phyloP scores from a whole-genome alignment of 106 monocot species.

The Alisma plantagoaquatica region DNA sequence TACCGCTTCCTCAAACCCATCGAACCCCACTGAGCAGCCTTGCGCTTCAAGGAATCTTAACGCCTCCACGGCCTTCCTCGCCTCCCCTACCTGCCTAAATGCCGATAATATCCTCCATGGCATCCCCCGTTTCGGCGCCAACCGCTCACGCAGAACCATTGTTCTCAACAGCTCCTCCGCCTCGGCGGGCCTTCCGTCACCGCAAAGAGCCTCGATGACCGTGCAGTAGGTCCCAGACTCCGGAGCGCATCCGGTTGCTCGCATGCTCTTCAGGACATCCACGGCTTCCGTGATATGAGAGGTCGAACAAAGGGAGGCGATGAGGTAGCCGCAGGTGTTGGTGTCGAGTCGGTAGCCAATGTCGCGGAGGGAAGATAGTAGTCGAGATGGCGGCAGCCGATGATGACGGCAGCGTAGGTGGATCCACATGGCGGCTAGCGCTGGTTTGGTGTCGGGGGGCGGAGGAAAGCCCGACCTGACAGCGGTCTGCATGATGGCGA shows the following conservation, averaged over 20 bases:
- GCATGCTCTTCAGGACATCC: constrained; percentile 7
- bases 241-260: constrained; percentile 13
- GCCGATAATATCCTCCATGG: constrained; percentile 8
- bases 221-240: constrained; percentile 19
- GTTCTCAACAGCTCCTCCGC: constrained; percentile 19
- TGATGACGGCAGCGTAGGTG: constrained; percentile 17
- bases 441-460: constrained; percentile 5
- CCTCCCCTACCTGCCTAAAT: constrained; percentile 15
- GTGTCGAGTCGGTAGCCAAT: constrained; percentile 16
- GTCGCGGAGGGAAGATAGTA: constrained; percentile 7
- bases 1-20: constrained; percentile 18
- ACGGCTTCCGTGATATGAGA: constrained; percentile 16
- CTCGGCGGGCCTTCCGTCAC: constrained; percentile 1
- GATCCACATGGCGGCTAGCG: constrained; percentile 14
- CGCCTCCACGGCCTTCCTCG: constrained; percentile 20
- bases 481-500: constrained; percentile 13
- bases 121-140: constrained; percentile 24
- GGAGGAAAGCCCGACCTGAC: constrained; percentile 11
- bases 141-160: constrained; percentile 26
- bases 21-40: constrained; percentile 17
- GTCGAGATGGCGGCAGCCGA: constrained; percentile 2
- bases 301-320: constrained; percentile 16
- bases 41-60: constrained; percentile 13
- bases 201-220: constrained; percentile 16
- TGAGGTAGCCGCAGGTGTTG: constrained; percentile 17